Conservation (phyloP, 2,329 filamentous ascomycete species). For the Plectosphaerella plurivora region DNA sequence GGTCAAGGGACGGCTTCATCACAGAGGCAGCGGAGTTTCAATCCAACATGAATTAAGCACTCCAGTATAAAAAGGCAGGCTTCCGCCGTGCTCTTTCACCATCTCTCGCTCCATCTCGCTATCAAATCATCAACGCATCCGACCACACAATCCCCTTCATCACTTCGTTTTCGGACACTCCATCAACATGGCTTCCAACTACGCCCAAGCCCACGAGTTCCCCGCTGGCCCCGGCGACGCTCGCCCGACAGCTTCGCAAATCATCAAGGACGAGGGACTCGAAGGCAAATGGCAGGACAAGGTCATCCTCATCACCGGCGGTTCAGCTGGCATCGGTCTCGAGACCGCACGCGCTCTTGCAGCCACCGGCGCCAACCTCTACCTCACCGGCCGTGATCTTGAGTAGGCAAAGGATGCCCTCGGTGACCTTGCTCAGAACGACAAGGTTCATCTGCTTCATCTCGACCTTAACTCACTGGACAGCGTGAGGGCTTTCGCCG, state of each 20-base stretch:
- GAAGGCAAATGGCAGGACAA: constrained; percentile 25
- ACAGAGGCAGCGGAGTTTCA: no score
- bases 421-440: not conserved
- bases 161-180: no score
- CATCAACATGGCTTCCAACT: no score
- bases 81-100: no score
- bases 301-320: constrained; percentile 35
- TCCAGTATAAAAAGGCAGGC: no score
- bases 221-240: constrained; percentile 25
- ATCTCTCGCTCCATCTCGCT: no score
- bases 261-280: constrained; percentile 24
- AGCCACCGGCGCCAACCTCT: constrained; percentile 37
- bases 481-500: constrained; percentile 20
- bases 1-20: no score
- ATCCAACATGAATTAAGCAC: no score
- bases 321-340: constrained; percentile 32
- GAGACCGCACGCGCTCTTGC: constrained; percentile 36
- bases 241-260: constrained; percentile 29
- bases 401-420: constrained; percentile 14
- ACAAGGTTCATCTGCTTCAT: constrained; percentile 18
- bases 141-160: no score
- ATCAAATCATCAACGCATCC: no score
- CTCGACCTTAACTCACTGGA: constrained; percentile 24
- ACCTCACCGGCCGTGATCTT: constrained; percentile 34
- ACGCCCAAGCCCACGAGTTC: no score